Evolutionary conservation across 768 basidiomycete species (phyloP), one percentile per base, ranked within the genome.

Genomic region (Serendipita sp.): DNA sequence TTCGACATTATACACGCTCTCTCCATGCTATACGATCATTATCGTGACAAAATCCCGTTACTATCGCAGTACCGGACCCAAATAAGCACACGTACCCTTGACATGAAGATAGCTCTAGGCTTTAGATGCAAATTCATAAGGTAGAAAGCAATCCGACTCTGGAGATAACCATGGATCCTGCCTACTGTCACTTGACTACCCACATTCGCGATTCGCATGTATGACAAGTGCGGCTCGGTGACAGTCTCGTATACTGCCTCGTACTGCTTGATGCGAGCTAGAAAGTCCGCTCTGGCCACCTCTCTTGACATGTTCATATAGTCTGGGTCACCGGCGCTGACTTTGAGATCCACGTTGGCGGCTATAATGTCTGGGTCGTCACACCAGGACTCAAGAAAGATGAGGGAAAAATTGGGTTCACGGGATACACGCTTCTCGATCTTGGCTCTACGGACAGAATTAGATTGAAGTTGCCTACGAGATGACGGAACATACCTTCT

Each of bases 71-170:
- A n/a, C 52, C 13, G 52, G 11, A 45, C 13, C 66, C 16, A 23
- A 46, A 15, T n/a, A 29, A 34, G 43, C 8, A 3, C 60, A 74
- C 86, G 70, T 70, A 97, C 95, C 69, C 96, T 76, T 3, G 96
- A 97, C 66, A 99, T 82, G 75, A 92, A 99, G 66, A 99, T 98
- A 72, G 86, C 91, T 65, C 96, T 81, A 3, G 96, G 95, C 69
- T 96, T 96, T 69, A 99, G 77, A 74, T 99, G 96, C 69, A 98
- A 73, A 73, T 97, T 97, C 94, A 97, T 98, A 63, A 99, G 79
- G 74, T 94, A 99, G 76, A 95, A 99, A 18, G 92, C 95, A 68
- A 99, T 92, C 40, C 96, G 87, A 79, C 91, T 92, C 71, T 94
- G 91, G 66, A 99, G 75, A 71, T 99, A 99, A 13, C 94, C 94